Evolutionary conservation across 164 flowering plant genomes (phyloP).

Genomic region (Magnolia officinalis): DNA sequence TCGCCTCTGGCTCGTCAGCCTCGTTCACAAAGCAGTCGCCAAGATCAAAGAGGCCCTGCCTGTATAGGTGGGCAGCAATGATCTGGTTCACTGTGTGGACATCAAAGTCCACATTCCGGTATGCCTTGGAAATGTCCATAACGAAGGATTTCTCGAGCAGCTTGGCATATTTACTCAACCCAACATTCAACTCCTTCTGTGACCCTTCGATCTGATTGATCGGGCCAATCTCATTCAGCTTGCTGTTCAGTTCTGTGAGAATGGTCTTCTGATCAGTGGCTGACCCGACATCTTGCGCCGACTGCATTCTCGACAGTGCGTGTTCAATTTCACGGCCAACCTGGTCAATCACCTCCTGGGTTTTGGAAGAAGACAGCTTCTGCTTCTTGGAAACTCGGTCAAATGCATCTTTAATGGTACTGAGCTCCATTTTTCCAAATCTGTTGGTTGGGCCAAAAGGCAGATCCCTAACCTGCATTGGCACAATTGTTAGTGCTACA

Average conservation of each 20-base stretch:
- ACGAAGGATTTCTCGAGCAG: constrained; percentile 65
- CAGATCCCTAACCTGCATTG: background rate
- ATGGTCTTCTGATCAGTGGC: constrained; percentile 30
- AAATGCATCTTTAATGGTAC: constrained; percentile 72
- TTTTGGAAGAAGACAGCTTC: constrained; percentile 56
- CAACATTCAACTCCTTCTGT: constrained; percentile 65
- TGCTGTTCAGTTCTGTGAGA: constrained; percentile 47
- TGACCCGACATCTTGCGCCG: constrained; percentile 15
- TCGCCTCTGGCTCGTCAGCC: constrained; percentile 45
- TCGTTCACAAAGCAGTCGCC: constrained; percentile 73
- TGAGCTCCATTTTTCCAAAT: constrained; percentile 57
- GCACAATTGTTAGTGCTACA: background rate
- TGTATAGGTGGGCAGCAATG: constrained; percentile 71
- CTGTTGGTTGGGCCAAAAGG: background rate
- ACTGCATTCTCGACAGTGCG: constrained; percentile 42
- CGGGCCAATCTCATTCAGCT: constrained; percentile 44
- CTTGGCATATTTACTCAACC: constrained; percentile 63
- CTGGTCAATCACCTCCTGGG: constrained; percentile 64
- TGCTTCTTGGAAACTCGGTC: constrained; percentile 81
- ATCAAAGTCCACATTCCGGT: constrained; percentile 66
- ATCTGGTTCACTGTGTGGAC: constrained; percentile 52
- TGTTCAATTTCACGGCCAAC: constrained; percentile 58
- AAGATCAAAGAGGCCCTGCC: constrained; percentile 64
- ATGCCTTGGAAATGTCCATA: constrained; percentile 81
- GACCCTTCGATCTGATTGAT: constrained; percentile 54